Evolutionary conservation across 257 asterid genomes (phyloP).

Genomic region (Solanum ossicruentum): DNA sequence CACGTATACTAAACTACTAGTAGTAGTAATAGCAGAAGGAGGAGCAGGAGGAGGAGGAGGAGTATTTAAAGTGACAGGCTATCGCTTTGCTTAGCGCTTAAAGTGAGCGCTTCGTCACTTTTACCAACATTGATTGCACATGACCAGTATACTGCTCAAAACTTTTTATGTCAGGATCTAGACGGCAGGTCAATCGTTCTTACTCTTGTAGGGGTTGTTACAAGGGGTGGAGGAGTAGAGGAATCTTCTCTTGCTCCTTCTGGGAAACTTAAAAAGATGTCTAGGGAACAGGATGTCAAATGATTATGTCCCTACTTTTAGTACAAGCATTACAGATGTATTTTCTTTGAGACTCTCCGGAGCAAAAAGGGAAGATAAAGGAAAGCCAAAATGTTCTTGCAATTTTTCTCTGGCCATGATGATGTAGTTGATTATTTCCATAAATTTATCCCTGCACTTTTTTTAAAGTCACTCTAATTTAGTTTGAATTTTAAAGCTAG

Average conservation of each 20-base stretch:
- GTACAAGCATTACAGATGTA: not conserved
- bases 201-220: too few relatives aligned
- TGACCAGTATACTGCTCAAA: too few relatives aligned
- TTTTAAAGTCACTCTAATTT: not conserved
- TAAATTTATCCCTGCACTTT: not conserved
- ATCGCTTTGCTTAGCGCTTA: too few relatives aligned
- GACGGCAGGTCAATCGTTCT: too few relatives aligned
- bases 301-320: not conserved
- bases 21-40: too few relatives aligned
- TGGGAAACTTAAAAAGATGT: slow-evolving; percentile 3
- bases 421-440: not conserved
- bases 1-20: too few relatives aligned
- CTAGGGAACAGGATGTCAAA: not conserved
- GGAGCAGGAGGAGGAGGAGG: too few relatives aligned
- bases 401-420: not conserved
- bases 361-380: not conserved
- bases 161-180: too few relatives aligned
- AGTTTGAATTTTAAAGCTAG: not conserved
- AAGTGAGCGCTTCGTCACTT: too few relatives aligned
- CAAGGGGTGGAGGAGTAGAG: not conserved
- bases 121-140: too few relatives aligned
- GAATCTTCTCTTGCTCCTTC: not conserved
- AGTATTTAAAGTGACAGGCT: too few relatives aligned
- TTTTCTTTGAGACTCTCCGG: not conserved
- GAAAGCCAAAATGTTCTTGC: not conserved